phyloP scores from a whole-genome alignment of 768 basidiomycete genomes.

The Tricholomella constricta region DNA sequence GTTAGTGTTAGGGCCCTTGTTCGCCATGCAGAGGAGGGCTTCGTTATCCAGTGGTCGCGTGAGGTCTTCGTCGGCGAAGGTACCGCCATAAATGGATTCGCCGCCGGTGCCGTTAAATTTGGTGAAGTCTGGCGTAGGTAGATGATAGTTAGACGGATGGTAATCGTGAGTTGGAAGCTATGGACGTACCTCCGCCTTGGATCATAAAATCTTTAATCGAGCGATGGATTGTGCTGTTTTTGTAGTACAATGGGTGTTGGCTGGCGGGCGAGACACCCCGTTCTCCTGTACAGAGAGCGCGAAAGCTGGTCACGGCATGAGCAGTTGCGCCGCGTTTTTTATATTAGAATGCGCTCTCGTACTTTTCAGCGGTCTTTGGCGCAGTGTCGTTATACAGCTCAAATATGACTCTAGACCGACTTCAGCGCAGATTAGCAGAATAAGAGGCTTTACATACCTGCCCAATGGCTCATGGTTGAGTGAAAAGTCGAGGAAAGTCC shows the following conservation, averaged over 20 bases:
- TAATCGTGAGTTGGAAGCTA: not conserved
- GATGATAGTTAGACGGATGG: not conserved
- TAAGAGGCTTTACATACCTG: slow-evolving; percentile 41
- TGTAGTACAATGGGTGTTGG: slow-evolving; percentile 76
- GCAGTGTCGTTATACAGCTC: slow-evolving; percentile 74
- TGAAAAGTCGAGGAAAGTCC: slow-evolving; percentile 72
- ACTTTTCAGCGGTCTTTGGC: slow-evolving; percentile 86
- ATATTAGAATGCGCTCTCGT: slow-evolving; percentile 15
- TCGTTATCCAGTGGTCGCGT: slow-evolving; percentile 61
- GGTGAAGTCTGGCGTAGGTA: slow-evolving; percentile 59
- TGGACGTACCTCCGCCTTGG: slow-evolving; percentile 67
- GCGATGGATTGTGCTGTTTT: slow-evolving; percentile 75
- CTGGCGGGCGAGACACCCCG: slow-evolving; percentile 70
- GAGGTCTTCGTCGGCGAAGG: slow-evolving; percentile 80
- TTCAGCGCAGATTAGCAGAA: slow-evolving; percentile 6
- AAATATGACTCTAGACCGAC: slow-evolving; percentile 57
- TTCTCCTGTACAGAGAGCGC: slow-evolving; percentile 85
- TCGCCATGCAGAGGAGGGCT: slow-evolving; percentile 90
- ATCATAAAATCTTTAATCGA: slow-evolving; percentile 82
- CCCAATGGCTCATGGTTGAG: slow-evolving; percentile 52
- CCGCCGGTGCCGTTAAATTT: slow-evolving; percentile 80
- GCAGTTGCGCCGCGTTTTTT: slow-evolving; percentile 9
- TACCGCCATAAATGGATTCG: slow-evolving; percentile 76
- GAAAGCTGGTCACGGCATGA: slow-evolving; percentile 55
- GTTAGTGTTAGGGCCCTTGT: slow-evolving; percentile 82